phyloP scores from a whole-genome alignment of 768 basidiomycete species.

The Amanita pseudoporphyria region DNA sequence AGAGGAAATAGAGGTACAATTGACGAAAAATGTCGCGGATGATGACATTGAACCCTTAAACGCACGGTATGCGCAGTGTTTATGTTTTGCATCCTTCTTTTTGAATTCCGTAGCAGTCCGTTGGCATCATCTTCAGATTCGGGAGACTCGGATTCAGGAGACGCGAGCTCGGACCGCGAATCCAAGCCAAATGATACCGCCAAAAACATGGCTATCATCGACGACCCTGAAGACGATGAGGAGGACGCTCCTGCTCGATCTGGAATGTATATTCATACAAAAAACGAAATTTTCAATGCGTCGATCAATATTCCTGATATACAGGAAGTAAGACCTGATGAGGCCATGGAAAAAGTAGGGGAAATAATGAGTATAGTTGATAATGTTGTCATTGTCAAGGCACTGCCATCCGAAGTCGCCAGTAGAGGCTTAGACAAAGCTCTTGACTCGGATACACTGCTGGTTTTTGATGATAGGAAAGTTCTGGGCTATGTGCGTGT shows the following conservation, averaged over 20 bases:
- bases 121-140: slow-evolving; percentile 30
- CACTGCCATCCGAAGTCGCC: slow-evolving; percentile 33
- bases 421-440: slow-evolving; percentile 48
- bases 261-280: slow-evolving; percentile 46
- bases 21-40: slow-evolving; percentile 22
- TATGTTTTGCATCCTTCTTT: slow-evolving; percentile 6
- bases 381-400: slow-evolving; percentile 65
- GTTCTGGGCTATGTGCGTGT: slow-evolving; percentile 83
- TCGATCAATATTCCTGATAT: slow-evolving; percentile 56
- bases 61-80: slow-evolving; percentile 13
- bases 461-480: slow-evolving; percentile 82
- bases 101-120: slow-evolving; percentile 2
- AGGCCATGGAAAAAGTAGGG: slow-evolving; percentile 65
- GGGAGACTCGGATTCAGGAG: slow-evolving; percentile 26
- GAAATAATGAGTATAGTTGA: slow-evolving; percentile 70
- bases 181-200: slow-evolving; percentile 6
- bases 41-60: slow-evolving; percentile 26
- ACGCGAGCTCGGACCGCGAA: slow-evolving; percentile 11
- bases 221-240: slow-evolving; percentile 48
- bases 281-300: slow-evolving; percentile 57
- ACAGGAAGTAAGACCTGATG: slow-evolving; percentile 51
- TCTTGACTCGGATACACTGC: slow-evolving; percentile 82
- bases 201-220: slow-evolving; percentile 11
- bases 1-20: slow-evolving; percentile 63
- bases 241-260: slow-evolving; percentile 33